Evolutionary conservation across 768 basidiomycete genomes (phyloP).

Genomic region (Mycena albidolilacea): DNA sequence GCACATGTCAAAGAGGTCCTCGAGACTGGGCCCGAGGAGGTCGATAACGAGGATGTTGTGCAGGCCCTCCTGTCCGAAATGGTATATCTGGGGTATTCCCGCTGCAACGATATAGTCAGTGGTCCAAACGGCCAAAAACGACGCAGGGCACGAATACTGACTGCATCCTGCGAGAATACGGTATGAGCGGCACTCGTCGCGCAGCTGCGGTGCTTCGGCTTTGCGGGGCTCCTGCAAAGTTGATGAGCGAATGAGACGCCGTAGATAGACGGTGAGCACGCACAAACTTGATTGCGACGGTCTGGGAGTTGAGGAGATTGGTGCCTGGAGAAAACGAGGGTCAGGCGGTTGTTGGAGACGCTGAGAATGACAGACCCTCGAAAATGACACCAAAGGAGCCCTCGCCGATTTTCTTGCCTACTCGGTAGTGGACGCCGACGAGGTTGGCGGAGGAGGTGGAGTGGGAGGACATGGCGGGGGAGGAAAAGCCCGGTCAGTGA

Average conservation of each 20-base stretch:
- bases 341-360: slow-evolving; percentile 25
- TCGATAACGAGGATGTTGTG: slow-evolving; percentile 99
- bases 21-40: slow-evolving; percentile 94
- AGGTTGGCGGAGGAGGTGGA: slow-evolving; percentile 78
- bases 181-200: slow-evolving; percentile 99
- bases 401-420: slow-evolving; percentile 99
- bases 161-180: slow-evolving; percentile 92
- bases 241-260: slow-evolving; percentile 26
- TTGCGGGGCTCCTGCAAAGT: slow-evolving; percentile 84
- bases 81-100: slow-evolving; percentile 99
- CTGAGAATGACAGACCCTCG: slow-evolving; percentile 67
- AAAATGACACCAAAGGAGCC: slow-evolving; percentile 98
- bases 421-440: slow-evolving; percentile 97
- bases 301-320: slow-evolving; percentile 97
- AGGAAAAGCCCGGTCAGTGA: not conserved
- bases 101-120: slow-evolving; percentile 59
- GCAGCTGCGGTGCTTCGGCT: slow-evolving; percentile 96
- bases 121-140: not conserved
- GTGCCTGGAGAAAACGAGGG: slow-evolving; percentile 72
- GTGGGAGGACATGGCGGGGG: slow-evolving; percentile 67
- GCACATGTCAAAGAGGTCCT: slow-evolving; percentile 99
- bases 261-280: slow-evolving; percentile 53
- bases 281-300: slow-evolving; percentile 99
- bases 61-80: slow-evolving; percentile 98
- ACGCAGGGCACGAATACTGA: slow-evolving; percentile 59